Evolutionary conservation across 2,329 filamentous ascomycete genomes (phyloP).

Genomic region (Phaeosphaeriaceae sp.): DNA sequence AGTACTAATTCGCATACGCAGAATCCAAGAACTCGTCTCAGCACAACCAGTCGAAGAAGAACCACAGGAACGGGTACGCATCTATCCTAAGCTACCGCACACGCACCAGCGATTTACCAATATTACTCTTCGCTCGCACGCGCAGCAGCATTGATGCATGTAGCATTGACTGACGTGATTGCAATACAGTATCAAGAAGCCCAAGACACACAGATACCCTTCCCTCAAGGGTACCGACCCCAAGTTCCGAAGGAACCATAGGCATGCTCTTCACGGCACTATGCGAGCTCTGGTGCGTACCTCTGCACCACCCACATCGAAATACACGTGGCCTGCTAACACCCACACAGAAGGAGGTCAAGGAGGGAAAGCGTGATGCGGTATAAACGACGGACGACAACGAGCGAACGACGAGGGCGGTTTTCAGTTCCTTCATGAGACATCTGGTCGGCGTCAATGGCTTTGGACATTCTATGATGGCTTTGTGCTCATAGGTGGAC

Average conservation of each 20-base stretch:
- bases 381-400: conserved; percentile 64
- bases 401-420: conserved; percentile 43
- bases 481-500: conserved; percentile 44
- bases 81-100: conserved; percentile 15
- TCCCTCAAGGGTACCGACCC: conserved; percentile 98
- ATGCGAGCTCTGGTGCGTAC: conserved; percentile 91
- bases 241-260: conserved; percentile 99
- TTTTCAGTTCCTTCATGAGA: conserved; percentile 49
- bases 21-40: conserved; percentile 99
- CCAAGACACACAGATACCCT: conserved; percentile 98
- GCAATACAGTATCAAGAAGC: conserved; percentile 92
- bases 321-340: conserved; percentile 29
- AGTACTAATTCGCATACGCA: conserved; percentile 50
- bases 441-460: conserved; percentile 51
- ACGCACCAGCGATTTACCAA: conserved; percentile 13
- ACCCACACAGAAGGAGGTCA: conserved; percentile 83
- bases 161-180: conserved; percentile 26
- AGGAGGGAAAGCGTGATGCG: conserved; percentile 91
- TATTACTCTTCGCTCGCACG: background rate
- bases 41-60: conserved; percentile 98
- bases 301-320: background rate
- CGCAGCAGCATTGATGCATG: background rate
- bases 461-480: conserved; percentile 48
- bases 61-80: conserved; percentile 97
- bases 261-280: conserved; percentile 98